Evolutionary conservation across 306 rosid species (phyloP), one percentile per base, ranked within the genome.

Genomic region (Rosa chinensis): DNA sequence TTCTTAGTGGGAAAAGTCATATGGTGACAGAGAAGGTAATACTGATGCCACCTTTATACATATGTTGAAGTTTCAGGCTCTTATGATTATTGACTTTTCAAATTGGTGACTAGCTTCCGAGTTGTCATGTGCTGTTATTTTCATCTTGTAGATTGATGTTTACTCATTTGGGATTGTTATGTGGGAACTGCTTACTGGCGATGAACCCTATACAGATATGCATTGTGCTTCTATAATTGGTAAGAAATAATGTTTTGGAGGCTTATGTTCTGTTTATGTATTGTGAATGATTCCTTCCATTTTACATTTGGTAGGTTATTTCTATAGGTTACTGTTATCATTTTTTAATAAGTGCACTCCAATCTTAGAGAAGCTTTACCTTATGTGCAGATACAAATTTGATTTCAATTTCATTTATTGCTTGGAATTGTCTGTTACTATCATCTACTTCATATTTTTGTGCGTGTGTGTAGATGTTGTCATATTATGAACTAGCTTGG

Each of bases 141-240:
- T 70, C 55, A 73, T 85, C 70, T 55, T 89, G 88, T 79, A 96
- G 99, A 93, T 96, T 80, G 99, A 96, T 88, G 98, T 96, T 66
- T 96, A 96, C 86, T 96, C 99, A 35, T 96, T 93, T 10, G 99
- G 98, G 76, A 93, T 96, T 81, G 99, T 93, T 75, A 93, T 96
- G 99, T 96, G 99, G 99, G 99, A 96, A 80, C 67, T 96, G 82
- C 98, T 96, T 72, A 96, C 99, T 0, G 99, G 99, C 18, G 90
- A 91, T 73, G 99, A 96, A 86, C 99, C 99, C 40, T 96, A 96
- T 86, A 87, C 93, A 52, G 97, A 91, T 79, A 82, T 96, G 98
- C 99, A 96, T 83, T 96, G 98, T 81, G 97, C 99, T 82, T 93
- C 99, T 72, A 91, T 96, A 83, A 96, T 96, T 74, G 99, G 99